Evolutionary conservation across 1,284 basidiomycete genomes (phyloP).

Genomic region (Malassezia sympodialis): DNA sequence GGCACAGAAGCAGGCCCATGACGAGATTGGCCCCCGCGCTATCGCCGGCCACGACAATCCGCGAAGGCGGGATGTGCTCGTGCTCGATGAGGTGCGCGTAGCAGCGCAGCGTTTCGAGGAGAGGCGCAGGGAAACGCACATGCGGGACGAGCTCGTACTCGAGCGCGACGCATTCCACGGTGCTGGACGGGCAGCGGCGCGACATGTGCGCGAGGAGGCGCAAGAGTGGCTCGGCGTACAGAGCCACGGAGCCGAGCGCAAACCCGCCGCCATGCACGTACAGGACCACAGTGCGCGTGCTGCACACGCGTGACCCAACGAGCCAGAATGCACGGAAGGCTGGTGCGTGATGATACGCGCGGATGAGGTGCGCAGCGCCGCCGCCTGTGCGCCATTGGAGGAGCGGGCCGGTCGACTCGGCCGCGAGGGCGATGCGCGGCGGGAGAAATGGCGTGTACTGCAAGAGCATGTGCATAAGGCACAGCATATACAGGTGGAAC

Average conservation of each 20-base stretch:
- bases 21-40: slow-evolving; percentile 42
- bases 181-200: neutral
- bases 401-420: slow-evolving; percentile 42
- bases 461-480: slow-evolving; percentile 18
- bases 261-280: slow-evolving; percentile 47
- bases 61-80: slow-evolving; percentile 30
- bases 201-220: slow-evolving; percentile 37
- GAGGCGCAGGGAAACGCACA: slow-evolving; percentile 33
- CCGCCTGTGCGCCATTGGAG: slow-evolving; percentile 40
- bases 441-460: slow-evolving; percentile 38
- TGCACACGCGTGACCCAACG: slow-evolving; percentile 16
- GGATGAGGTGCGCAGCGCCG: slow-evolving; percentile 26
- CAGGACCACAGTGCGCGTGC: slow-evolving; percentile 15
- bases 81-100: slow-evolving; percentile 45
- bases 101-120: slow-evolving; percentile 43
- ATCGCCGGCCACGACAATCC: slow-evolving; percentile 42
- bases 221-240: slow-evolving; percentile 45
- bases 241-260: slow-evolving; percentile 43
- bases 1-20: slow-evolving; percentile 37
- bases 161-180: slow-evolving; percentile 34
- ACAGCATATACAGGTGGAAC: slow-evolving; percentile 3
- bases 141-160: slow-evolving; percentile 42
- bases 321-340: slow-evolving; percentile 42
- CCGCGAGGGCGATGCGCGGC: slow-evolving; percentile 39
- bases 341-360: slow-evolving; percentile 22